A percentile compares a stretch with the other conserved stretches of the same genome.
Conservation (phyloP, 768 basidiomycete species). For the Myochromella boudieri region DNA sequence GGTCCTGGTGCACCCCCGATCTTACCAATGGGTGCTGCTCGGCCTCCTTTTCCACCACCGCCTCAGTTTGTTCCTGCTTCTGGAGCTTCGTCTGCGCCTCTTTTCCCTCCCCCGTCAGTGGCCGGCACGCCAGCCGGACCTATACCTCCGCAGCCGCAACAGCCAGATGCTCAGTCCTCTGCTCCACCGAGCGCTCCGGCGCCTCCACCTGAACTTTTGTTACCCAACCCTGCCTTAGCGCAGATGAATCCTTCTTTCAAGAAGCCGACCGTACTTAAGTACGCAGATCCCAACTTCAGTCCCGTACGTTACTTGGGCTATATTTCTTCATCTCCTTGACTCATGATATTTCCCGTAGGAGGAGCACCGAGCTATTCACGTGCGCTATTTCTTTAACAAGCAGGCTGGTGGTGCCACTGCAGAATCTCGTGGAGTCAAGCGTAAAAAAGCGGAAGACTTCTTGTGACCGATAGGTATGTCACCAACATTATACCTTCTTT, state of each 20-base stretch:
- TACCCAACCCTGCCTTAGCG: slow-evolving; percentile 57
- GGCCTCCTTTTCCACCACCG: slow-evolving; percentile 28
- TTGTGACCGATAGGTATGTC: slow-evolving; percentile 37
- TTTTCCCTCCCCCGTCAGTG: slow-evolving; percentile 10
- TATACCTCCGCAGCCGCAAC: slow-evolving; percentile 14
- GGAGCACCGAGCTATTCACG: slow-evolving; percentile 67
- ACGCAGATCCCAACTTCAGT: slow-evolving; percentile 73
- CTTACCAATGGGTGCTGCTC: no score
- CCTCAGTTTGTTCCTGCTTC: slow-evolving; percentile 32
- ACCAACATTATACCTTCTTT: neutral
- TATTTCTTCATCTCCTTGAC: neutral
- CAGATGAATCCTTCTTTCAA: slow-evolving; percentile 77
- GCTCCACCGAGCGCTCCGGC: slow-evolving; percentile 13
- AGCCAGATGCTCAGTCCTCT: slow-evolving; percentile 17
- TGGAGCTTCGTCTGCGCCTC: slow-evolving; percentile 4
- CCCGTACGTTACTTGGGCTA: slow-evolving; percentile 49
- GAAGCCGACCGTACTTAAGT: slow-evolving; percentile 74
- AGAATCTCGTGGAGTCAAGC: slow-evolving; percentile 77
- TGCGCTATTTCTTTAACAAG: slow-evolving; percentile 60
- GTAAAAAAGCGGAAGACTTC: slow-evolving; percentile 86
- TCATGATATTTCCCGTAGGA: slow-evolving; percentile 46
- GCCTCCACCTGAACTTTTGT: slow-evolving; percentile 31
- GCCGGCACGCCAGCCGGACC: slow-evolving; percentile 20
- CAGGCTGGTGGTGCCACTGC: slow-evolving; percentile 41
- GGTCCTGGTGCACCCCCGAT: slow-evolving; percentile 12